A percentile compares a stretch with the other conserved stretches of the same genome.
These are phyloP conservation scores for Withania somnifera DNA, from an alignment of 305 asterid species.

Conservation along the genomic window DNA sequence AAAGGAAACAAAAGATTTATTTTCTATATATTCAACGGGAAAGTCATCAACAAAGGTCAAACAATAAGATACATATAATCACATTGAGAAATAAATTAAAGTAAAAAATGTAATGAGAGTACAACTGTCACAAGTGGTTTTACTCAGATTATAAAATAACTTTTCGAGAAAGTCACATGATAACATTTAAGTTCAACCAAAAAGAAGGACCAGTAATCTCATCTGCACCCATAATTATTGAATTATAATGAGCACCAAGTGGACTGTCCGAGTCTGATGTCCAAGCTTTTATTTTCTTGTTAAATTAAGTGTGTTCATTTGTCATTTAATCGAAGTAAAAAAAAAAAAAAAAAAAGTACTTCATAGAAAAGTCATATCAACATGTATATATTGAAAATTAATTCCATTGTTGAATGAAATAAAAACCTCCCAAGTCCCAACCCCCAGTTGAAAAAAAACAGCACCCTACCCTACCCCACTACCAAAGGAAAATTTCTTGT, in stretches of 20 bases:
- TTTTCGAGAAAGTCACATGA: constrained; percentile 44
- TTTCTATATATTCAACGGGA: not conserved
- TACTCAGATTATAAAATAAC: not conserved
- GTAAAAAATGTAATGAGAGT: not conserved
- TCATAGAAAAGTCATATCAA: constrained; percentile 29
- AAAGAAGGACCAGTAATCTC: constrained; percentile 36
- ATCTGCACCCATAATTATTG: constrained; percentile 54
- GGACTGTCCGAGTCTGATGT: constrained; percentile 21
- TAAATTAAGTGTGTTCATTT: not conserved
- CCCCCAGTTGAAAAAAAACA: not conserved
- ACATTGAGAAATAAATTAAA: not conserved
- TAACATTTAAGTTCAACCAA: constrained; percentile 19
- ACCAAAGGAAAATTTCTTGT: not conserved
- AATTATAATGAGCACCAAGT: constrained; percentile 36
- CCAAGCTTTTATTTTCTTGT: constrained; percentile 10
- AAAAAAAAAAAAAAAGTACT: not conserved
- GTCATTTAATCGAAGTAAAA: not conserved
- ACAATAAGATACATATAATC: not conserved
- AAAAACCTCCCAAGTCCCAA: constrained; percentile 23
- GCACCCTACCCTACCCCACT: not conserved
- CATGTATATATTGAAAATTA: constrained; percentile 27
- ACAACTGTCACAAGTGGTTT: not conserved
- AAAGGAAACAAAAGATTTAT: not conserved
- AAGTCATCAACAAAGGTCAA: constrained; percentile 5
- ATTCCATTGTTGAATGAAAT: constrained; percentile 33